These are phyloP conservation scores for Bipolaris cookei DNA, from an alignment of 2,329 filamentous ascomycete species.

Conservation along the genomic window DNA sequence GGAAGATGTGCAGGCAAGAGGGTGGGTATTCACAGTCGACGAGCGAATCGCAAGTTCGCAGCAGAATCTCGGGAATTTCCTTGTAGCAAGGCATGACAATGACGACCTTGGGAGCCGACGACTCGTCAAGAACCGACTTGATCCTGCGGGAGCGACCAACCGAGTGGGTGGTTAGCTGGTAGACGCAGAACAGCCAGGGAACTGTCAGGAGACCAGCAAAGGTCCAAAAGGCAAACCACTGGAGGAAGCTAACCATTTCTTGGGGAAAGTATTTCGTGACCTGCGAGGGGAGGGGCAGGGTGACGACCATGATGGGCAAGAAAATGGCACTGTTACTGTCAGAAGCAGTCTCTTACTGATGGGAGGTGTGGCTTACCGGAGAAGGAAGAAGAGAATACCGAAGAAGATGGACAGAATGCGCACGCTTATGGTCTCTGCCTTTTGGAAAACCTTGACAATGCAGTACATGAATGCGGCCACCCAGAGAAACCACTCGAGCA, in stretches of 20 bases:
- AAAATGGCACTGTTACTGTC: constrained; percentile 71
- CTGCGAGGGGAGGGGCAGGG: constrained; percentile 77
- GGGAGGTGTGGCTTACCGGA: constrained; percentile 65
- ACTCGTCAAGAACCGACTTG: constrained; percentile 82
- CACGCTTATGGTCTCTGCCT: constrained; percentile 88
- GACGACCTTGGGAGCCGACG: constrained; percentile 88
- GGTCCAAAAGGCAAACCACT: constrained; percentile 96
- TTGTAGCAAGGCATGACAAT: constrained; percentile 98
- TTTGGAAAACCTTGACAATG: constrained; percentile 82
- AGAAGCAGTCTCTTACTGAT: constrained; percentile 13
- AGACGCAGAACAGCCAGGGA: constrained; percentile 92
- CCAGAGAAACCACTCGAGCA: constrained; percentile 95
- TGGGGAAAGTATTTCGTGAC: constrained; percentile 76
- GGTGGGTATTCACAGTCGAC: constrained; percentile 93
- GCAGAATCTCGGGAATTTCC: constrained; percentile 81
- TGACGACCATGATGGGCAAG: constrained; percentile 92
- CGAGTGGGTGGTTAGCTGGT: constrained; percentile 85
- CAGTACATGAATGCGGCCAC: constrained; percentile 94
- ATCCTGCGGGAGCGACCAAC: constrained; percentile 82
- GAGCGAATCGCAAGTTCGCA: constrained; percentile 88
- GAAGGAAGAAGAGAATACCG: constrained; percentile 71
- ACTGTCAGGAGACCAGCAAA: constrained; percentile 85
- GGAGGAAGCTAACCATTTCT: constrained; percentile 72
- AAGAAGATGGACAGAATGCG: constrained; percentile 78
- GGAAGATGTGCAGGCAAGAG: constrained; percentile 89